Base-by-base conservation (phyloP, 1,284 basidiomycete genomes). In the Cryptococcus sp. region DNA sequence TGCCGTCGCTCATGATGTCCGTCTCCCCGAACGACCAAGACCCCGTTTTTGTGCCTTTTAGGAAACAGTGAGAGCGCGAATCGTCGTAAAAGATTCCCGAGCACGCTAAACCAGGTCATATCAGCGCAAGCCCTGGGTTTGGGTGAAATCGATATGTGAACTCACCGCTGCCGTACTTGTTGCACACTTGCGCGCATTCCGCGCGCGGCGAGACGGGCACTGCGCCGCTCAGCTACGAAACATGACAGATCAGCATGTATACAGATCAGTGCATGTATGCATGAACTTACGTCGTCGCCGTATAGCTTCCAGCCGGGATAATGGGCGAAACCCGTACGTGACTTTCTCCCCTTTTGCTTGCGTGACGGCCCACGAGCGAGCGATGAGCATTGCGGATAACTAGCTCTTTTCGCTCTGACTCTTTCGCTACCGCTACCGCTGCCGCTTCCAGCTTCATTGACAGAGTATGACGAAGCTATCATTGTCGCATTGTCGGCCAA, bases 281-380 rank as follows among this genome's bases (percentile, higher is more conserved):
- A n/a, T 29, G 26, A 29, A 61, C 65, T 61, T 50, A 67, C 65
- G 45, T 67, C 65, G 49, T 67, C 61, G 19, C 65, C 65, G 5
- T 57, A 46, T 29, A 67, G 46, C 50, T 63, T 62, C 65, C 65
- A 67, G 22, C 65, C 65, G 20, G 55, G 38, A 54, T 67, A 67
- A 53, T 61, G 63, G 13, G 65, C 65, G 41, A 61, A 64, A 3
- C 65, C 62, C 20, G 61, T 58, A 38, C 58, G 43, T 10, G 47
- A 50, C 47, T 39, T 22, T 20, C 41, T 29, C n/a, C 43, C 17
- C n/a, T 46, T 13, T 19, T 50, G 4, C 29, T 5, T 34, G 29
- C 29, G 3, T 13, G 29, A 7, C 8, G 29, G 29, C 29, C 29
- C 29, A 34, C 29, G 29, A 44, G 8, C 48, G 38, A 6, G 49